A percentile compares a stretch with the other conserved stretches of the same genome.
These are phyloP conservation scores for Thalassiosira hispida DNA, from an alignment of 352 stramenopile species.

Conservation along the genomic window DNA sequence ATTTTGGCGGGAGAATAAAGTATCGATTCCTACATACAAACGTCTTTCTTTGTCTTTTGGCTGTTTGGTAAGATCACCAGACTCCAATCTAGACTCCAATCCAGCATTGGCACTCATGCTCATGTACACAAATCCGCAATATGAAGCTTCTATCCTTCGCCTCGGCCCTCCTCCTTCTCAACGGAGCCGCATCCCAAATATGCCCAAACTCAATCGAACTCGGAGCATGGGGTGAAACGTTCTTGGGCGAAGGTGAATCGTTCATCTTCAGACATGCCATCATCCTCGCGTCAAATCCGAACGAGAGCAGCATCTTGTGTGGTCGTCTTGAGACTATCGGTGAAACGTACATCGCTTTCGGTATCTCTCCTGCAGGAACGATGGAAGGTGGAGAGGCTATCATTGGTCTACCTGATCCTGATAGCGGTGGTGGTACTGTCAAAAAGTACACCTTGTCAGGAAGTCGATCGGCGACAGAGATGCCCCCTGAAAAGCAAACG, in stretches of 20 bases:
- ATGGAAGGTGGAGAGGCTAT: constrained; percentile 28
- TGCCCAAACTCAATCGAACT: not conserved
- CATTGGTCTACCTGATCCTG: constrained; percentile 34
- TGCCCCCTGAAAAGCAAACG: constrained; percentile 31
- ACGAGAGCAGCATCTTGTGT: constrained; percentile 21
- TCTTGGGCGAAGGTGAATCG: no score
- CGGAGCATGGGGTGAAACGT: not conserved
- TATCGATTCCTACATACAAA: no score
- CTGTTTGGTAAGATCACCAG: no score
- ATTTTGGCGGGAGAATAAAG: no score
- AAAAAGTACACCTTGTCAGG: constrained; percentile 28
- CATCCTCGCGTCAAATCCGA: not conserved
- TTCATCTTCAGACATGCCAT: constrained; percentile 11
- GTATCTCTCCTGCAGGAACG: constrained; percentile 17
- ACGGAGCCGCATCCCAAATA: constrained; percentile 6
- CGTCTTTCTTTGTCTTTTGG: no score
- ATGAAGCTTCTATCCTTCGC: constrained; percentile 18
- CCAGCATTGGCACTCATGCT: no score
- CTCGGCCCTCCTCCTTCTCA: constrained; percentile 7
- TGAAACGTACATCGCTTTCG: constrained; percentile 31
- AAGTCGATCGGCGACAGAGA: constrained; percentile 8
- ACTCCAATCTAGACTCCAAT: no score
- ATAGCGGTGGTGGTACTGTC: constrained; percentile 27
- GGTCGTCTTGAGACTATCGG: constrained; percentile 23
- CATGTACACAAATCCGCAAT: no score